phyloP scores from a whole-genome alignment of 192 early-diverging fungal genomes.

The Linderina pennispora region DNA sequence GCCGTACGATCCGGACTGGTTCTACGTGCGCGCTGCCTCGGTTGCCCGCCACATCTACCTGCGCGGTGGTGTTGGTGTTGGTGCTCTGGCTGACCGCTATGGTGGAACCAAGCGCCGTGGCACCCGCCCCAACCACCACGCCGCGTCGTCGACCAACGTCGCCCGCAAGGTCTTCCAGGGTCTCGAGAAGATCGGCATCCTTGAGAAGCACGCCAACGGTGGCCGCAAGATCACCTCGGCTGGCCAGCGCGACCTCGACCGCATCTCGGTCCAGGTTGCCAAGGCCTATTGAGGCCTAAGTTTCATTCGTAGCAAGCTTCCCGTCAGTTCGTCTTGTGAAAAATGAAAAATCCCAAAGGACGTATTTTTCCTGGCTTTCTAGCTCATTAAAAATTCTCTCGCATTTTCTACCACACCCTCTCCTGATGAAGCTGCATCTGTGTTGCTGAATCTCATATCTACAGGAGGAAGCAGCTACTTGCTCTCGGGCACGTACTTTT shows the following conservation, averaged over 20 bases:
- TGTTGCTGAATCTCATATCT: too few relatives aligned
- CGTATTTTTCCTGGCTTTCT: background rate
- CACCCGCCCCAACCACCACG: slow-evolving; percentile 86
- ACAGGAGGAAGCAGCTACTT: too few relatives aligned
- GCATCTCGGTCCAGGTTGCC: slow-evolving; percentile 74
- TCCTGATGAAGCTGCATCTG: too few relatives aligned
- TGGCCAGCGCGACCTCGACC: slow-evolving; percentile 98
- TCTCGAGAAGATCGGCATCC: slow-evolving; percentile 97
- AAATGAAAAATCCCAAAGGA: too few relatives aligned
- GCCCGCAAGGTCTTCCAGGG: slow-evolving; percentile 96
- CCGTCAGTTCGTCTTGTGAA: background rate
- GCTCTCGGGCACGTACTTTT: slow-evolving; percentile 51
- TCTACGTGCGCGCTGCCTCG: slow-evolving; percentile 93
- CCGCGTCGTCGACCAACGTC: slow-evolving; percentile 82
- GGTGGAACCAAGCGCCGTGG: slow-evolving; percentile 93
- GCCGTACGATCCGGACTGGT: slow-evolving; percentile 99
- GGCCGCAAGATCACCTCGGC: slow-evolving; percentile 93
- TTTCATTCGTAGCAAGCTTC: background rate
- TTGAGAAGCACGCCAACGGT: slow-evolving; percentile 88
- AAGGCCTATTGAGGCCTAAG: slow-evolving; percentile 35
- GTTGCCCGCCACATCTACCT: slow-evolving; percentile 99
- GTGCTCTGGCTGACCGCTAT: slow-evolving; percentile 89
- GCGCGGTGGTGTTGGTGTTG: slow-evolving; percentile 82
- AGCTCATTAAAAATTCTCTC: too few relatives aligned
- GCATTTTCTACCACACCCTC: too few relatives aligned